phyloP scores from a whole-genome alignment of 2,329 filamentous ascomycete species.

The Exophiala oligosperma region DNA sequence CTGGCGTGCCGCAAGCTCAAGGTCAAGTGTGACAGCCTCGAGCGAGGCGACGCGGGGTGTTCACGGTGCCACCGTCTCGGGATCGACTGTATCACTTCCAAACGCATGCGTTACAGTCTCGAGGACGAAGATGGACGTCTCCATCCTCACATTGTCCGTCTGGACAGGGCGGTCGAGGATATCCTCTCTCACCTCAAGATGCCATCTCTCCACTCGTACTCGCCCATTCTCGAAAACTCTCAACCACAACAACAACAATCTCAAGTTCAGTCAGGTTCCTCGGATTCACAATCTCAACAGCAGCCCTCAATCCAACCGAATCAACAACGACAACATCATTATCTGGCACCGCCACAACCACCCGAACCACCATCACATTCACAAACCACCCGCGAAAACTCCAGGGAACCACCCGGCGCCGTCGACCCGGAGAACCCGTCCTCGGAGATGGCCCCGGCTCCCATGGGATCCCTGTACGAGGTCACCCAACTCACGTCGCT shows the following conservation, averaged over 20 bases:
- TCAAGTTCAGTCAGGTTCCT: slow-evolving; percentile 4
- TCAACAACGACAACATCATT: not conserved
- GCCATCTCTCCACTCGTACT: slow-evolving; percentile 25
- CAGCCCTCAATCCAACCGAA: not conserved
- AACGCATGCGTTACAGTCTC: slow-evolving; percentile 25
- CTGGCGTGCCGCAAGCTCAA: slow-evolving; percentile 30
- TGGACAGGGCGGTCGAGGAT: slow-evolving; percentile 29
- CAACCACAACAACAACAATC: not conserved
- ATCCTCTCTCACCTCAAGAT: slow-evolving; percentile 28
- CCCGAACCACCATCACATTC: slow-evolving; percentile 12
- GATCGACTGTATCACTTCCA: slow-evolving; percentile 29
- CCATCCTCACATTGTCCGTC: slow-evolving; percentile 26
- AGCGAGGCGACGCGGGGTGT: slow-evolving; percentile 27
- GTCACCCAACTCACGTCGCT: slow-evolving; percentile 48
- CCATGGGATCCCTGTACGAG: slow-evolving; percentile 57
- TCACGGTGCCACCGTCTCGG: slow-evolving; percentile 29
- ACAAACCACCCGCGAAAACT: slow-evolving; percentile 29
- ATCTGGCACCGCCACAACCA: not conserved
- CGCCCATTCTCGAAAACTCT: too few species aligned
- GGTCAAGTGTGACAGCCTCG: slow-evolving; percentile 30
- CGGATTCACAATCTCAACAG: not conserved
- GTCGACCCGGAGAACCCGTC: slow-evolving; percentile 26
- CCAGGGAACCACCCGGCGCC: slow-evolving; percentile 22
- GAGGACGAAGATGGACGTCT: slow-evolving; percentile 27
- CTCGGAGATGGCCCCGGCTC: slow-evolving; percentile 47